Base-by-base conservation (phyloP, 495 filamentous ascomycete genomes). In the Patellaria atrata region DNA sequence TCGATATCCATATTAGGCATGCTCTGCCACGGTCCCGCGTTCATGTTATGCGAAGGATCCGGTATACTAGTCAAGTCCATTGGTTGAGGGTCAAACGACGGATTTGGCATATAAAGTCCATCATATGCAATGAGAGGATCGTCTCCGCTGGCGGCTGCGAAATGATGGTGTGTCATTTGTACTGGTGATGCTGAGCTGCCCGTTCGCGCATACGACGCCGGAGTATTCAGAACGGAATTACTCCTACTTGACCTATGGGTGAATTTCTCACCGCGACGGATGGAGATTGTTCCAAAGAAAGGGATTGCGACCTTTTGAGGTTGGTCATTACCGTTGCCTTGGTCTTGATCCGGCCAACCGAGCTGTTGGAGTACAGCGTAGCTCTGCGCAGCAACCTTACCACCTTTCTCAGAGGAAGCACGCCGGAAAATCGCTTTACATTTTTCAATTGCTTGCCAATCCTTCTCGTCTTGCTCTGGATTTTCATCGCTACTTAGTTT, bases 301-400 rank as follows among this genome's bases (percentile, higher is more conserved):
- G 48, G 48, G 22, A 51, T 51, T 5, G 45, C 40, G 33, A 51
- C 39, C 4, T 46, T n/a, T n/a, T n/a, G 35, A 11, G 38, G 25
- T 7, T 33, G 14, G 13, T 38, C 37, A 13, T 24, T 14, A 19
- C 43, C 37, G 4, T 45, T 29, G 4, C n/a, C 9, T 6, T 27
- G 29, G 5, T 38, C 29, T 32, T 17, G 21, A 19, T 3, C 15
- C n/a, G 24, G 15, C 17, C 15, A 10, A 11, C 30, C 18, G 30
- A 50, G 43, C 11, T 43, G 52, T n/a, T 65, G 52, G 4, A 72
- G 50, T 10, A 64, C 56, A 17, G 61, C 51, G 1, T 56, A 48
- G 14, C 60, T 60, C 34, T 71, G 65, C 5, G 52, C 53, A 8
- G 68, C 64, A 13, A 70, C 65, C 9, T 55, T 58, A 23, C 65